Evolutionary conservation across 2,329 filamentous ascomycete species (phyloP), one percentile per base, ranked within the genome.

Genomic region (Lasiodiplodia theobromae): DNA sequence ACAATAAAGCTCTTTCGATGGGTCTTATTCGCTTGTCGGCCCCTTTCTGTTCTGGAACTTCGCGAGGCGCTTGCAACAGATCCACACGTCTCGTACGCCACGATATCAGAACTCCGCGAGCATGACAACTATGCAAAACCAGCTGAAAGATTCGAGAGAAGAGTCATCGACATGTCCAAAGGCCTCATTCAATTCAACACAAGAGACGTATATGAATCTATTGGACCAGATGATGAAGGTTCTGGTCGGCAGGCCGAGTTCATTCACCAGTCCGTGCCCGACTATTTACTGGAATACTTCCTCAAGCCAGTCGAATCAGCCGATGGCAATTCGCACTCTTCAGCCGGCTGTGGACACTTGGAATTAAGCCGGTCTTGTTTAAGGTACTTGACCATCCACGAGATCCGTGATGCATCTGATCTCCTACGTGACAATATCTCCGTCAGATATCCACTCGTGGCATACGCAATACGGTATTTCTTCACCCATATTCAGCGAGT

Each of bases 181-280:
- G 70, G 71, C 21, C 67, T 72, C 11, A 25, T 72, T 0, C 34
- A 66, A 4, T 72, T 72, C 47, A 64, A 66, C 40, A 71, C 34
- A 28, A 68, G 64, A n/a, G 69, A 71, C 1, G 37, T 66, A 3
- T 66, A 40, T 37, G 69, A 71, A 53, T 63, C 67, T 68, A 71
- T 72, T 49, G 70, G 70, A n/a, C 67, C 31, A 12, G 7, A 44
- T 34, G 69, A 21, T 53, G 67, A 70, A 68, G 70, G 69, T 18
- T 64, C 68, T 49, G 69, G 72, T 31, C 66, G 62, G 2, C 68
- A 73, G 52, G 71, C 70, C 0, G 69, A 73, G 18, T 63, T 73
- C 25, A 72, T 72, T 28, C 69, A 72, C 37, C 69, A 72, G 52
- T 72, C 69, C 37, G 71, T 73, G 14, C 67, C 71, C 10, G 69